Conservation (phyloP, 1,284 basidiomycete species). For the Ganoderma leucocontextum region DNA sequence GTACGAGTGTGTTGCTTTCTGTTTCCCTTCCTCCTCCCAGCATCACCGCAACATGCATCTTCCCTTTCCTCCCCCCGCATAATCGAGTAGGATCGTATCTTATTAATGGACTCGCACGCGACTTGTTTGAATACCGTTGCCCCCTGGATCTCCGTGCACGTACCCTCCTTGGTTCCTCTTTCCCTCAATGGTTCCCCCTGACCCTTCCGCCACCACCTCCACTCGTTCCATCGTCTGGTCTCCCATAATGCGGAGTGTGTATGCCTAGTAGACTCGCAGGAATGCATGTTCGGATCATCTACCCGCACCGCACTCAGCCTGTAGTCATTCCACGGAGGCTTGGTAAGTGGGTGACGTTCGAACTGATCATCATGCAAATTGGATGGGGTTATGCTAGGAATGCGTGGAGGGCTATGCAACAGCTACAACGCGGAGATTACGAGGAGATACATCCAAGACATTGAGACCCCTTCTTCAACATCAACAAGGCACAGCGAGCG, state of each 20-base stretch:
- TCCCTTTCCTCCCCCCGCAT: background rate
- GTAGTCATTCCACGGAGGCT: background rate
- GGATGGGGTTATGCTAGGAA: background rate
- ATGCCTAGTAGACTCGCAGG: slow-evolving; percentile 11
- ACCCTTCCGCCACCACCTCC: background rate
- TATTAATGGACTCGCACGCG: slow-evolving; percentile 11
- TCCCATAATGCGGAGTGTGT: slow-evolving; percentile 4
- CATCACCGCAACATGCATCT: background rate
- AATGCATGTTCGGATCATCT: slow-evolving; percentile 5
- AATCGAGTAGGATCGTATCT: slow-evolving; percentile 4
- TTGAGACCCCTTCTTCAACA: background rate
- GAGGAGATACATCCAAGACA: background rate
- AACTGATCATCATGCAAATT: background rate
- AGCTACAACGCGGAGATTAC: slow-evolving; percentile 1
- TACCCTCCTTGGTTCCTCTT: slow-evolving; percentile 15
- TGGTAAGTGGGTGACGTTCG: background rate
- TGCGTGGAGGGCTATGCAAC: background rate
- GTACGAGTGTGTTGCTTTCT: background rate
- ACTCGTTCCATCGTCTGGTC: slow-evolving; percentile 13
- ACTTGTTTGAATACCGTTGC: slow-evolving; percentile 13
- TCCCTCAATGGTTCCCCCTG: background rate
- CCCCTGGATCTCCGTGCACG: slow-evolving; percentile 7
- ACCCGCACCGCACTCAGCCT: background rate
- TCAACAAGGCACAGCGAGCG: background rate
- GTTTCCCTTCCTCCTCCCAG: background rate